Conservation (phyloP, 352 stramenopile species). For the Phytophthora uliginosa region DNA sequence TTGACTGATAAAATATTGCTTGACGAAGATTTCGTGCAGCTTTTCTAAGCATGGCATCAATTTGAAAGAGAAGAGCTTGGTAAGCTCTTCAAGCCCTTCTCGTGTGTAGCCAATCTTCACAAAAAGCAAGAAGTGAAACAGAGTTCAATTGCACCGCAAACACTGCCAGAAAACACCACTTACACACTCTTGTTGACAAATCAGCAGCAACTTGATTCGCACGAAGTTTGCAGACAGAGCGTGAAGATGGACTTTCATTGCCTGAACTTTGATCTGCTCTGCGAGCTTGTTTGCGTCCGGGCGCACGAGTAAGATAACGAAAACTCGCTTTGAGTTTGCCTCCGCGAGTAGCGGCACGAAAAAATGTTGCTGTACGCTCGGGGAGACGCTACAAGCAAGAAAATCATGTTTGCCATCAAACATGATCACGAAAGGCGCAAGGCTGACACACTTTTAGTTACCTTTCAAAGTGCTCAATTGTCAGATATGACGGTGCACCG, state of each 20-base stretch:
- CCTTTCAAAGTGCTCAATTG: constrained; percentile 72
- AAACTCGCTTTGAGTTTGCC: constrained; percentile 66
- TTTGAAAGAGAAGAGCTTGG: constrained; percentile 42
- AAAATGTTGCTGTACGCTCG: constrained; percentile 73
- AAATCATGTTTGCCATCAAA: neutral
- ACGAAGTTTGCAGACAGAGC: constrained; percentile 52
- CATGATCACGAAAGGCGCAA: neutral
- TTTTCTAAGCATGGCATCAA: constrained; percentile 51
- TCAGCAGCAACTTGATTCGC: constrained; percentile 60
- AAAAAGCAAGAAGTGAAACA: neutral
- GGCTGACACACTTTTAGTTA: constrained; percentile 12
- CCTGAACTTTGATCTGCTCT: constrained; percentile 65
- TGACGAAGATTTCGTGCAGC: constrained; percentile 60
- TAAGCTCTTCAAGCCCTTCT: constrained; percentile 64
- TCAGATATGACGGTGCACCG: constrained; percentile 44
- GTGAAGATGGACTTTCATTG: constrained; percentile 51
- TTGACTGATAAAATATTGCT: constrained; percentile 61
- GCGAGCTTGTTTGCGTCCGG: constrained; percentile 68
- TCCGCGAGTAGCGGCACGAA: constrained; percentile 57
- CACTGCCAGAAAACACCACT: neutral
- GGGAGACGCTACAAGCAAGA: constrained; percentile 46
- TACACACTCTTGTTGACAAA: constrained; percentile 63
- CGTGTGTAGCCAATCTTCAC: constrained; percentile 71
- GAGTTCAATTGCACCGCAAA: neutral
- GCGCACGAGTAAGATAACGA: constrained; percentile 59